These are phyloP conservation scores for Polyporus arcularius DNA, from an alignment of 768 basidiomycete genomes.

Conservation along the genomic window DNA sequence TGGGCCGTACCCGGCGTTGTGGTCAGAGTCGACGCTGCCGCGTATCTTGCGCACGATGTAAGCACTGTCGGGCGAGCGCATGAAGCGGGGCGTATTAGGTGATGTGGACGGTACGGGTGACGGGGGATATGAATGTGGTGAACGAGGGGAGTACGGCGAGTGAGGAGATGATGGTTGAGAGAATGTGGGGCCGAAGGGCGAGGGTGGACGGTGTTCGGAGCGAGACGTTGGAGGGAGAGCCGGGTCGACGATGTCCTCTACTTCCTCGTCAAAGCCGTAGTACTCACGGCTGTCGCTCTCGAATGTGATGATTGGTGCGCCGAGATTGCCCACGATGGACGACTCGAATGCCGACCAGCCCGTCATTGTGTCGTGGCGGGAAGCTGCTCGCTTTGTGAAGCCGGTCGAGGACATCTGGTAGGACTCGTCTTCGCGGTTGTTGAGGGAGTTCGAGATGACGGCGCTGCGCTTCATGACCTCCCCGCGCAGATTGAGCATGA, in stretches of 20 bases:
- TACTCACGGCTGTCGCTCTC: slow-evolving; percentile 72
- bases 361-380: not conserved
- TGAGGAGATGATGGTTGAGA: not conserved
- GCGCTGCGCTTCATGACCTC: slow-evolving; percentile 17
- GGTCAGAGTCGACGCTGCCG: slow-evolving; percentile 1
- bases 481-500: slow-evolving; percentile 24
- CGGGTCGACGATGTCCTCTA: not conserved
- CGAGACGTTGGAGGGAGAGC: not conserved
- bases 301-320: slow-evolving; percentile 19
- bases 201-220: not conserved
- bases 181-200: not conserved
- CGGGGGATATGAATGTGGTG: not conserved
- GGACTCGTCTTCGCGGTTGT: not conserved
- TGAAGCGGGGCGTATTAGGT: slow-evolving; percentile 6
- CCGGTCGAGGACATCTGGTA: slow-evolving; percentile 3
- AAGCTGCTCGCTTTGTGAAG: not conserved
- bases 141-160: not conserved
- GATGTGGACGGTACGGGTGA: not conserved
- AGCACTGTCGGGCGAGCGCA: slow-evolving; percentile 7
- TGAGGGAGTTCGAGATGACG: slow-evolving; percentile 2
- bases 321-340: slow-evolving; percentile 24
- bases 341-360: slow-evolving; percentile 12
- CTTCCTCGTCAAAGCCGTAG: slow-evolving; percentile 5
- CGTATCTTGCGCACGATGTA: not conserved
- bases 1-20: not conserved